Conservation (phyloP, 768 basidiomycete species). For the Amanita subjunquillea region DNA sequence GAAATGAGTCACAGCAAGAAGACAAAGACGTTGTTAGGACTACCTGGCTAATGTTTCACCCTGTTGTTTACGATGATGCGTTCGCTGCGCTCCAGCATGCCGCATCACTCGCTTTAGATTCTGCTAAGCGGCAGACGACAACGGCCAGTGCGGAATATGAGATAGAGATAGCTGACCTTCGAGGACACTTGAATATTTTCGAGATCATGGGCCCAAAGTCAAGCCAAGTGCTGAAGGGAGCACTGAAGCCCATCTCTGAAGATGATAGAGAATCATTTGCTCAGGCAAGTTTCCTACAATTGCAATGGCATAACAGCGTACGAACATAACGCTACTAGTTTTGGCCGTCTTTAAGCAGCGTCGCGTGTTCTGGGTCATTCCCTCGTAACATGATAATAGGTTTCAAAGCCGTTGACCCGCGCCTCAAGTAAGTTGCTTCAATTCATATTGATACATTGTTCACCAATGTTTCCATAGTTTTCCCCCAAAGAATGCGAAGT, state of each 20-base stretch:
- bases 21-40: conserved; percentile 19
- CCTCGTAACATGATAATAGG: conserved; percentile 73
- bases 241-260: conserved; percentile 36
- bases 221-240: conserved; percentile 63
- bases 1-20: conserved; percentile 15
- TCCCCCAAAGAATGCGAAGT: conserved; percentile 69
- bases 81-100: conserved; percentile 40
- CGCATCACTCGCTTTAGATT: conserved; percentile 38
- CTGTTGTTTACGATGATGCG: conserved; percentile 51
- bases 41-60: conserved; percentile 77
- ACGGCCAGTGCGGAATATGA: conserved; percentile 18
- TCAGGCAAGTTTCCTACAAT: conserved; percentile 28
- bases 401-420: conserved; percentile 75
- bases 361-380: conserved; percentile 57
- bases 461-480: conserved; percentile 39
- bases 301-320: background rate
- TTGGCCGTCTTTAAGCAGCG: conserved; percentile 50
- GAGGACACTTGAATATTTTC: conserved; percentile 66
- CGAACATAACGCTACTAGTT: conserved; percentile 30
- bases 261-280: conserved; percentile 47
- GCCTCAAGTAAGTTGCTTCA: conserved; percentile 51
- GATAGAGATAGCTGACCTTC: conserved; percentile 63
- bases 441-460: background rate
- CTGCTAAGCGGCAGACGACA: conserved; percentile 14
- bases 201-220: conserved; percentile 87